Evolutionary conservation across 441 rosid genomes (phyloP), one percentile per base, ranked within the genome.

Genomic region (Mallotus japonicus): DNA sequence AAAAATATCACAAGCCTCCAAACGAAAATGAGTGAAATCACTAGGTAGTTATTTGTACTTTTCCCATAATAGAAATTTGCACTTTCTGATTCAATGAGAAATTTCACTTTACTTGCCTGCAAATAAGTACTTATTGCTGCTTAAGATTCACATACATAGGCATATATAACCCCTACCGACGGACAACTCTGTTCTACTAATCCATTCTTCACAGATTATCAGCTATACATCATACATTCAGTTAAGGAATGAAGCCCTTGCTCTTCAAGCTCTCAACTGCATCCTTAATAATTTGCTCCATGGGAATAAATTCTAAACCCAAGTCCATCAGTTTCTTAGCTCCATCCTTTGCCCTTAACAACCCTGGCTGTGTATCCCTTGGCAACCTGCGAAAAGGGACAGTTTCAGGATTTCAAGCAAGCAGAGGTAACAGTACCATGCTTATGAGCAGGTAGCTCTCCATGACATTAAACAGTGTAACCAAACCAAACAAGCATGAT

Each of bases 241-340:
- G 42, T 67, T 84, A 65, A 86, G 58, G 91, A 83, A 93, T 80
- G 75, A 81, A 80, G 8, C 96, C 93, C 64, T 76, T 82, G 85
- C 83, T 83, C 87, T 86, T 94, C 72, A 94, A 85, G 77, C 88
- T 79, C 85, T 89, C 91, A 22, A 92, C 89, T 17, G 87, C 83
- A 67, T 94, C 98, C 79, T 72, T 90, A 84, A 94, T 85, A 67
- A 94, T 92, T 71, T 87, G 90, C 46, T 94, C 98, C 96, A 89
- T 85, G 6, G 91, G 83, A 79, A 82, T 85, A 75, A 92, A 94
- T 69, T 89, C 84, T 77, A 94, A 49, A 4, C 96, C 98, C 86
- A 94, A 77, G 34, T 86, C 93, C 80, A 88, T 88, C 80, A 94
- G 84, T 80, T 92, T 92, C 84, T 86, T 85, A 2, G 87, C 70